These are phyloP conservation scores for Clavispora fructus DNA, from an alignment of 805 yeast genomes.

Conservation along the genomic window DNA sequence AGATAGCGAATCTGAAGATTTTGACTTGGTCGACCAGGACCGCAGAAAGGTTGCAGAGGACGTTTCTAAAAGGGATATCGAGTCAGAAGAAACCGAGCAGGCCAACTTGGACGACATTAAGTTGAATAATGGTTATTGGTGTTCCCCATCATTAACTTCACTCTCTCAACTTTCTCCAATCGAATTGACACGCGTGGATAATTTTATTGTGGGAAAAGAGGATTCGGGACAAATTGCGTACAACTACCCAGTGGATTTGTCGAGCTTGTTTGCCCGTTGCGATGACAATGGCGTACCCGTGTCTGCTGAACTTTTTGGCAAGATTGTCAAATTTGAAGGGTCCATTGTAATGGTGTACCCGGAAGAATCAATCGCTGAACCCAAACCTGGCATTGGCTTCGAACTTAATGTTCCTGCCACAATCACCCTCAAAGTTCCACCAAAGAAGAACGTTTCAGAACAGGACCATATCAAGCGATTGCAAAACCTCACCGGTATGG, in stretches of 20 bases:
- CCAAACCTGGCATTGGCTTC: slow-evolving; percentile 56
- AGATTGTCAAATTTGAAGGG: slow-evolving; percentile 36
- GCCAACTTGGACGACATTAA: not conserved
- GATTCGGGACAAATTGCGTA: slow-evolving; percentile 68
- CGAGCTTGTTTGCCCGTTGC: slow-evolving; percentile 43
- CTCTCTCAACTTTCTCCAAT: slow-evolving; percentile 39
- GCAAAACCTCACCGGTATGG: slow-evolving; percentile 59
- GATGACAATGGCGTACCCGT: slow-evolving; percentile 26
- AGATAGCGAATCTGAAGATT: slow-evolving; percentile 1
- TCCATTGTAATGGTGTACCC: slow-evolving; percentile 60
- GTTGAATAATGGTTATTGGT: slow-evolving; percentile 54
- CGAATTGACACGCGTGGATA: slow-evolving; percentile 50
- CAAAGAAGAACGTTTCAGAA: slow-evolving; percentile 42
- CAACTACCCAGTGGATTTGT: slow-evolving; percentile 62
- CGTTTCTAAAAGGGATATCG: not conserved
- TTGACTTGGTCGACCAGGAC: slow-evolving; percentile 1
- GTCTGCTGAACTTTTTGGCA: slow-evolving; percentile 38
- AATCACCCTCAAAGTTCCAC: slow-evolving; percentile 59
- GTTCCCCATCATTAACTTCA: slow-evolving; percentile 56
- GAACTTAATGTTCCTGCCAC: slow-evolving; percentile 78
- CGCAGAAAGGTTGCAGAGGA: not conserved
- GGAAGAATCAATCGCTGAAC: slow-evolving; percentile 25
- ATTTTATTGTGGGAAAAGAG: slow-evolving; percentile 63
- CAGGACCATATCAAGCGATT: slow-evolving; percentile 44
- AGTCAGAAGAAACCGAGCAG: not conserved